Evolutionary conservation across 192 early-diverging fungal species (phyloP), one percentile per base, ranked within the genome.

Genomic region (Kappamyces sp.): DNA sequence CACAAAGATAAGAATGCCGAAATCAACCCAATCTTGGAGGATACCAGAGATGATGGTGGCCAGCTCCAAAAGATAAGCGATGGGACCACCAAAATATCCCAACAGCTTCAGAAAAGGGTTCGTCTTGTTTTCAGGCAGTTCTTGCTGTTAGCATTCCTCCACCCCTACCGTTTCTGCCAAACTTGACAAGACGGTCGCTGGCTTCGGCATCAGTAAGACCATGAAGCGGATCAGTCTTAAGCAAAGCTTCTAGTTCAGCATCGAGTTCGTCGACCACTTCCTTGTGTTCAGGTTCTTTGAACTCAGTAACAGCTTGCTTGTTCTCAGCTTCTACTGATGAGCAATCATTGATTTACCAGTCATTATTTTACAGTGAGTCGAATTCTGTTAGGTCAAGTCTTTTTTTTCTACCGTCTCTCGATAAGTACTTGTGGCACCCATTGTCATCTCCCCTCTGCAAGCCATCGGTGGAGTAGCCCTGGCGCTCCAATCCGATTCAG

Each of bases 41-140:
- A 71, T 84, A 63, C 86, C 91, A 51, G 88, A 83, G 9, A 94
- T 82, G 51, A 93, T 74, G n/a, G 85, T 86, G 6, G 93, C 83
- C 42, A 93, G 79, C 74, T 96, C 93, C 50, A 96, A 89, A 47
- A 96, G 74, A 69, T 87, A 90, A 33, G 90, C 84, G 60, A 93
- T 90, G 53, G 91, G 79, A n/a, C 93, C 93, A 5, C 81, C 83
- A 64, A 94, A 94, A 70, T 91, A 94, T 7, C 76, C 72, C 33
- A 92, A 73, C 63, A 94, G 92, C 70, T 92, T 92, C 49, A 94
- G 69, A 15, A 91, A 66, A 3, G 87, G 87, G 69, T 90, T 94
- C 5, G 81, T 86, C 71, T 89, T 92, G 51, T 83, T 77, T 69
- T 96, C 93, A 1, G 87, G 76, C 44, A 77, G 71, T 47, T 77